phyloP scores from a whole-genome alignment of 2,329 filamentous ascomycete species.

The Teratosphaeria zuluensis region DNA sequence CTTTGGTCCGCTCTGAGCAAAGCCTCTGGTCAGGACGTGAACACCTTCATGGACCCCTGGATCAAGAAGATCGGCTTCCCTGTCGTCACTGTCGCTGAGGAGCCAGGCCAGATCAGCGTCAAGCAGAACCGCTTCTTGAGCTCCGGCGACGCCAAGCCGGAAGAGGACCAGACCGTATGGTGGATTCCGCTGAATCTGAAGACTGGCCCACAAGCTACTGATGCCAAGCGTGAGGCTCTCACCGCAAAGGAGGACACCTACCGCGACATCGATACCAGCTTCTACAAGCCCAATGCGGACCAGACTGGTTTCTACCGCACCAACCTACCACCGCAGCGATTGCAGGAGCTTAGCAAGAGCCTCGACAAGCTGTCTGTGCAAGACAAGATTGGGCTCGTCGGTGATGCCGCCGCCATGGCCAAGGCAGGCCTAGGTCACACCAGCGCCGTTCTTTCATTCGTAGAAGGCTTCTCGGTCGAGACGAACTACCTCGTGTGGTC shows the following conservation, averaged over 20 bases:
- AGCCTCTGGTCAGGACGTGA: slow-evolving; percentile 79
- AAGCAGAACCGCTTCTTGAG: slow-evolving; percentile 85
- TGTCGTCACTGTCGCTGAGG: slow-evolving; percentile 75
- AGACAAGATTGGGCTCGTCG: slow-evolving; percentile 88
- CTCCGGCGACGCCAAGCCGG: slow-evolving; percentile 79
- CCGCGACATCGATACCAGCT: slow-evolving; percentile 61
- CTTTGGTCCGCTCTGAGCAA: slow-evolving; percentile 83
- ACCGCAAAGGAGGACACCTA: slow-evolving; percentile 69
- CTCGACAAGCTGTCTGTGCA: slow-evolving; percentile 67
- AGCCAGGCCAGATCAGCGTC: slow-evolving; percentile 69
- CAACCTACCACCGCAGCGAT: slow-evolving; percentile 78
- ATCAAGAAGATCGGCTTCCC: slow-evolving; percentile 94
- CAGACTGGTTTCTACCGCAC: slow-evolving; percentile 87
- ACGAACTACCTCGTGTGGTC: slow-evolving; percentile 81
- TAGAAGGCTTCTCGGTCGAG: slow-evolving; percentile 76
- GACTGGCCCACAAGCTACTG: slow-evolving; percentile 57
- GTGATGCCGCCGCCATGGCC: slow-evolving; percentile 80
- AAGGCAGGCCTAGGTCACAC: slow-evolving; percentile 79
- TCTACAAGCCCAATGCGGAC: slow-evolving; percentile 90
- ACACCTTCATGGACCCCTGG: slow-evolving; percentile 85
- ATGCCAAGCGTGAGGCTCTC: slow-evolving; percentile 57
- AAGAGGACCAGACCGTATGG: slow-evolving; percentile 88
- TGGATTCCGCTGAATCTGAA: slow-evolving; percentile 88
- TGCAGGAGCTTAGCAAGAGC: slow-evolving; percentile 69
- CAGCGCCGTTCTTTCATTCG: slow-evolving; percentile 67